A percentile compares a stretch with the other conserved stretches of the same genome.
Evolutionary conservation across 768 basidiomycete genomes (phyloP).

Genomic region (Glaciozyma antarctica): DNA sequence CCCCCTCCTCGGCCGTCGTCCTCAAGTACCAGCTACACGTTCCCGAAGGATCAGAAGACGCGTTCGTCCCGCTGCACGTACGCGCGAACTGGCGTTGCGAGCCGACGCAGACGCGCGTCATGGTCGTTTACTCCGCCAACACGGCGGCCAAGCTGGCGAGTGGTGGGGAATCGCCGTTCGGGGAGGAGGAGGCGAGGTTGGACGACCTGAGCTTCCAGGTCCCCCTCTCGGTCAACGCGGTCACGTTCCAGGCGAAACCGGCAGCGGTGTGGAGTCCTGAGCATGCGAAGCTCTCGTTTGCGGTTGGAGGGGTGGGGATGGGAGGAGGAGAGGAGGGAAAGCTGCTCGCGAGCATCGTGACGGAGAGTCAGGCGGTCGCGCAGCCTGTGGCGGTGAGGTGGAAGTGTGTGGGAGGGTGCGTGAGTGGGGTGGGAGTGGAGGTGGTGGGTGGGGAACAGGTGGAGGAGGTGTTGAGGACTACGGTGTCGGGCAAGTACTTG

Average conservation of each 20-base stretch:
- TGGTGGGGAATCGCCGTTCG: constrained; percentile 28
- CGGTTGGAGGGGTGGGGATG: constrained; percentile 17
- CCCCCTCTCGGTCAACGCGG: constrained; percentile 35
- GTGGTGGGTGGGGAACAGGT: constrained; percentile 31
- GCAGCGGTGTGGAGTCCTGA: constrained; percentile 38
- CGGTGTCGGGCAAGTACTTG: constrained; percentile 15
- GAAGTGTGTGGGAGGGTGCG: constrained; percentile 36
- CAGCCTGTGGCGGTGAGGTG: constrained; percentile 39
- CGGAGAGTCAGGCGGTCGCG: constrained; percentile 23
- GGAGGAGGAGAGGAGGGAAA: constrained; percentile 34
- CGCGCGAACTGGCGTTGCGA: constrained; percentile 42
- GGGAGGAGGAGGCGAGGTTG: constrained; percentile 23
- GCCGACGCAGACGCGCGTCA: constrained; percentile 40
- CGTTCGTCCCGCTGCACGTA: constrained; percentile 38
- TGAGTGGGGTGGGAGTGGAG: constrained; percentile 39
- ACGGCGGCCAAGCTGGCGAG: constrained; percentile 14
- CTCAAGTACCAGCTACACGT: constrained; percentile 43
- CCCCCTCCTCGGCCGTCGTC: constrained; percentile 32
- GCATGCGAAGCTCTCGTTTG: constrained; percentile 37
- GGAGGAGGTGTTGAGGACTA: constrained; percentile 13
- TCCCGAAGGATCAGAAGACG: constrained; percentile 8
- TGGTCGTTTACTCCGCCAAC: constrained; percentile 39
- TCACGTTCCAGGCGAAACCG: constrained; percentile 43
- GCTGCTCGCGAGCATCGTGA: constrained; percentile 40
- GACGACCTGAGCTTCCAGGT: constrained; percentile 38